Evolutionary conservation across 129 eudicot genomes (phyloP).

Genomic region (Logfia minima): DNA sequence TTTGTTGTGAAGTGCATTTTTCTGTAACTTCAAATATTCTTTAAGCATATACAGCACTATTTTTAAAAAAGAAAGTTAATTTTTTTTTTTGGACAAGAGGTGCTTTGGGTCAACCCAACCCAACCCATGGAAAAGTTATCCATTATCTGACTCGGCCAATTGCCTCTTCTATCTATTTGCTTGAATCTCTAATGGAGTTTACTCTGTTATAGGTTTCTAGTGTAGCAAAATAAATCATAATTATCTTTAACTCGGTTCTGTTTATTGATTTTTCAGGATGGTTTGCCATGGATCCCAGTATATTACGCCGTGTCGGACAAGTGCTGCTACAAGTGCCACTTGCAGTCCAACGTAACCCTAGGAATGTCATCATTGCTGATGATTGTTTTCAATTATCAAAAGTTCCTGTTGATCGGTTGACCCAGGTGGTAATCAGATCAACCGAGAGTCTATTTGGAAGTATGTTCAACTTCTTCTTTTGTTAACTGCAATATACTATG

Average conservation of each 20-base stretch:
- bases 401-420: conserved; percentile 49
- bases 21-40: neutral
- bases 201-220: neutral
- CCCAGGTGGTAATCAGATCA: conserved; percentile 63
- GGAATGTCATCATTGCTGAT: conserved; percentile 72
- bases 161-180: neutral
- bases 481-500: neutral
- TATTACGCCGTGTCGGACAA: conserved; percentile 82
- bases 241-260: neutral
- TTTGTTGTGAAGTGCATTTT: neutral
- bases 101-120: neutral
- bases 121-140: neutral
- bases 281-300: conserved; percentile 79
- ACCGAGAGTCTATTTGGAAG: conserved; percentile 84
- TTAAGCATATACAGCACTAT: too few relatives aligned
- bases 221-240: conserved; percentile 14
- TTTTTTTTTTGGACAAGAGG: neutral
- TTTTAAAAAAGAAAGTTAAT: too few relatives aligned
- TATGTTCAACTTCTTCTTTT: conserved; percentile 38
- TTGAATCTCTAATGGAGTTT: neutral
- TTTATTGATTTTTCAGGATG: conserved; percentile 53
- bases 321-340: conserved; percentile 78
- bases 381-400: conserved; percentile 70
- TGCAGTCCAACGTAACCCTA: conserved; percentile 72
- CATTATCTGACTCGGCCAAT: neutral